Percentiles rank a stretch among this genome's conserved stretches.
Evolutionary conservation across 352 stramenopile genomes (phyloP).

Genomic region (Pythium pectinolyticum): DNA sequence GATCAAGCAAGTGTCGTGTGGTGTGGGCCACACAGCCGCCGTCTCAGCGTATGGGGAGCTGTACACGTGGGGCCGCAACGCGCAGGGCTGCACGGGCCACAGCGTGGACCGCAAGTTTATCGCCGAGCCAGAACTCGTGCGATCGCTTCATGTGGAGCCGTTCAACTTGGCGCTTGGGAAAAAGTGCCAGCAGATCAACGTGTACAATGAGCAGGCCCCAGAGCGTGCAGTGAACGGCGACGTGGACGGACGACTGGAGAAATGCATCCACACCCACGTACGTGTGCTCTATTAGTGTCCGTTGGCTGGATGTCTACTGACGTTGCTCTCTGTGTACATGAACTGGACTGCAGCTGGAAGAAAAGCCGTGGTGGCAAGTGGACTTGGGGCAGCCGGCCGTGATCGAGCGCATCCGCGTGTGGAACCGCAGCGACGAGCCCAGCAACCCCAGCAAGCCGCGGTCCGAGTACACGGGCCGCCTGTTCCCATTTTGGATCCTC

Average conservation of each 20-base stretch:
- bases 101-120: slow-evolving; percentile 63
- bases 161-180: slow-evolving; percentile 88
- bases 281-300: slow-evolving; percentile 1
- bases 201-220: slow-evolving; percentile 90
- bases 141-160: slow-evolving; percentile 81
- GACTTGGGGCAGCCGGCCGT: slow-evolving; percentile 81
- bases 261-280: slow-evolving; percentile 89
- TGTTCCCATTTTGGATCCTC: slow-evolving; percentile 94
- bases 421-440: slow-evolving; percentile 91
- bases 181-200: slow-evolving; percentile 76
- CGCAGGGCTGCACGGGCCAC: slow-evolving; percentile 89
- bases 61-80: slow-evolving; percentile 92
- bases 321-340: not conserved
- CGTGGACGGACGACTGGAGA: slow-evolving; percentile 54
- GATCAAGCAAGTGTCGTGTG: slow-evolving; percentile 81
- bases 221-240: slow-evolving; percentile 86
- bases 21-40: slow-evolving; percentile 86
- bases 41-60: slow-evolving; percentile 89
- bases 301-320: not conserved
- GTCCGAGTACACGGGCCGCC: slow-evolving; percentile 72
- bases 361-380: slow-evolving; percentile 93
- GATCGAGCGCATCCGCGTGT: slow-evolving; percentile 83
- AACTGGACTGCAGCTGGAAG: slow-evolving; percentile 56
- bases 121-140: slow-evolving; percentile 67
- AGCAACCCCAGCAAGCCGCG: slow-evolving; percentile 66